Percentiles rank a stretch among this genome's conserved stretches.
Evolutionary conservation across 116 monocot genomes (phyloP).

Genomic region (Cymodocea nodosa): DNA sequence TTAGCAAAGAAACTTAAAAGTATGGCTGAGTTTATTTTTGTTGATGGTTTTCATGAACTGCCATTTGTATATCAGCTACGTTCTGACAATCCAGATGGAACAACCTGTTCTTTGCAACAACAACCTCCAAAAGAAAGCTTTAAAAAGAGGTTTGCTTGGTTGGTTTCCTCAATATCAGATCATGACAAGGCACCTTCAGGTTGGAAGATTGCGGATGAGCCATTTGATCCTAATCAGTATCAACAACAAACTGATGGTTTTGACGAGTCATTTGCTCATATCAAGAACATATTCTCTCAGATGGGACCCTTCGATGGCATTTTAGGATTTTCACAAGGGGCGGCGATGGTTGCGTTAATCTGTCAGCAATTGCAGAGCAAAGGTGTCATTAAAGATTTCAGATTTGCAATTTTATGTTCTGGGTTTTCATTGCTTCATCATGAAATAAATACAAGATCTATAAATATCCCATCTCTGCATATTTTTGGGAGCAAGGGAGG

Average conservation of each 20-base stretch:
- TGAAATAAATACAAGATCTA: constrained; percentile 6
- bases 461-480: constrained; percentile 71
- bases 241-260: constrained; percentile 67
- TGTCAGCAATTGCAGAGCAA: constrained; percentile 40
- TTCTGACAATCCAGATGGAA: not conserved
- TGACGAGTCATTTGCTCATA: constrained; percentile 49
- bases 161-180: constrained; percentile 22
- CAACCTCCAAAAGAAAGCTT: constrained; percentile 18
- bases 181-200: constrained; percentile 7
- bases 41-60: constrained; percentile 73
- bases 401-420: constrained; percentile 75
- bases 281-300: constrained; percentile 24
- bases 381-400: constrained; percentile 19
- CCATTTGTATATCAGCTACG: constrained; percentile 48
- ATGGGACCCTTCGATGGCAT: constrained; percentile 81
- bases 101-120: constrained; percentile 6
- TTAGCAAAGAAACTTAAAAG: constrained; percentile 74
- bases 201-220: constrained; percentile 30
- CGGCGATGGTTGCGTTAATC: constrained; percentile 77
- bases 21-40: constrained; percentile 50
- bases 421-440: constrained; percentile 41
- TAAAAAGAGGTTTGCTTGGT: constrained; percentile 79
- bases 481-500: constrained; percentile 51
- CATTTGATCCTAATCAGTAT: constrained; percentile 80
- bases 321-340: constrained; percentile 93